Base-by-base conservation (phyloP, 2,329 filamentous ascomycete genomes). In the Fusarium poae region DNA sequence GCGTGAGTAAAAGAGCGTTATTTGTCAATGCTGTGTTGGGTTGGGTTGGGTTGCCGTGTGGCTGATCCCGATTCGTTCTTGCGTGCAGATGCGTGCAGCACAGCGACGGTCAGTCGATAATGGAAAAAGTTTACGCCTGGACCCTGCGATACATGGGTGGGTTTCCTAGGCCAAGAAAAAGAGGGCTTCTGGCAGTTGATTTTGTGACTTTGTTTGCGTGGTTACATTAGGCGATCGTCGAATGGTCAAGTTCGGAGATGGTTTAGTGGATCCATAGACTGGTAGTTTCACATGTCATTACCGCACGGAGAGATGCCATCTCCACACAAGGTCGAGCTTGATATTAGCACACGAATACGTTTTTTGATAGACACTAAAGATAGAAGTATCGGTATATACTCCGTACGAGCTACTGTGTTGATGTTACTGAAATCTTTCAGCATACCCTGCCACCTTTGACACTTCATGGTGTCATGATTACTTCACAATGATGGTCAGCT, bases 271-370 rank as follows among this genome's bases (percentile, higher is more conserved):
- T 35, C 63, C 52, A 44, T 27, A 64, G 63, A 49, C 21, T n/a
- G 45, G 29, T 45, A 56, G 50, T 71, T 71, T 71, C 68, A 72
- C 68, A 71, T 71, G 69, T 51, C 49, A 67, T 53, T 53, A 44
- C 25, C 39, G 20, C 18, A 32, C 18, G 37, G 15, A 45, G 35
- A 6, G 6, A 43, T 16, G 27, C 23, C 15, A 65, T 60, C 62
- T 65, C 62, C 61, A 60, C 46, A 43, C 11, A 35, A 65, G 40
- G 46, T 65, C 35, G 12, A 29, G 35, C n/a, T 37, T 10, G 13
- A 59, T 25, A 51, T 30, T 32, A 45, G 13, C 50, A 53, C 53
- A 42, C 60, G 51, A 57, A 54, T 61, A 65, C 54, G 46, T 52
- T 40, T 29, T 34, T 43, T 25, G 20, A 29, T 45, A 48, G 15